Evolutionary conservation across 2,329 filamentous ascomycete species (phyloP), one percentile per base, ranked within the genome.

Genomic region (Trichoderma polysporum): DNA sequence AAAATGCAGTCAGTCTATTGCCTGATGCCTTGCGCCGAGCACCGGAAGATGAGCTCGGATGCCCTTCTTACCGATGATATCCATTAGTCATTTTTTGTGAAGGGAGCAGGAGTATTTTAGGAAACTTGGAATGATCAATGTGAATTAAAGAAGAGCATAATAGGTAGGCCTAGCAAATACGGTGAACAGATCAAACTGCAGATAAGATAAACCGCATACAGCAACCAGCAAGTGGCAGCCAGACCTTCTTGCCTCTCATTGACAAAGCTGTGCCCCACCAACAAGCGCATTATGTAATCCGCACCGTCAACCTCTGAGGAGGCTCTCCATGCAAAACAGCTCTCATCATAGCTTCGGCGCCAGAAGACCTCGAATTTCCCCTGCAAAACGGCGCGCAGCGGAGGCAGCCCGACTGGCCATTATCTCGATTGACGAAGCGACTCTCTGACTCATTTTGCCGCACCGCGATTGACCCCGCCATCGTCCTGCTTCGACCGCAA

Each of bases 401-500:
- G 57, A 47, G 29, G 65, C 31, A 57, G 39, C 25, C 2, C 58
- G 58, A 60, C 17, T 10, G 49, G 45, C 50, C 45, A 17, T 35
- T 22, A 27, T 25, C 29, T 62, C 41, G 52, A 63, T 22, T 56
- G 37, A 52, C 61, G 50, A 64, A 39, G 37, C 61, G 50, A 56
- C 50, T 47, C 37, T 37, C 2, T 39, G 29, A 47, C 15, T 35
- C 25, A 19, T 64, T 53, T 33, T 37, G n/a, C 19, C 53, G 27
- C 27, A 53, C 35, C 19, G 54, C 63, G 65, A 68, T 67, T 68
- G 67, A 63, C 49, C 35, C 65, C 3, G 29, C 27, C 15, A 35
- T 39, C 10, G 39, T 60, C 66, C 54, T 37, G 35, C 45, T 19
- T 62, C 70, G 67, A 68, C 66, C 63, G 66, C 70, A 66, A 70